Conservation (phyloP, 805 yeast genomes). For the Myxozyma melibiosi region DNA sequence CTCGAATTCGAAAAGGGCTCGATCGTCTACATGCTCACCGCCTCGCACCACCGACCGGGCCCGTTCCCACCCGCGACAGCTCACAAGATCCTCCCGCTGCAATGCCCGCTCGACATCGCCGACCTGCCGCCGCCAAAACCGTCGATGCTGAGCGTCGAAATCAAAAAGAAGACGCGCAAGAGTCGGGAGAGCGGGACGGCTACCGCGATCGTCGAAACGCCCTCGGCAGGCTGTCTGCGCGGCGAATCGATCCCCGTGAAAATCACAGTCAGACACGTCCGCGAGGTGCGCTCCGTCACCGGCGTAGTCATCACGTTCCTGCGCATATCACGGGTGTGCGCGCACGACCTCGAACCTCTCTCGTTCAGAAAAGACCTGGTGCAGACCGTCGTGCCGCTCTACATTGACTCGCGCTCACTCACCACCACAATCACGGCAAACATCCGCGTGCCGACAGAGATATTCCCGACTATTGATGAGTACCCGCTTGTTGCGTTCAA, state of each 20-base stretch:
- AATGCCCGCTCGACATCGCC: constrained; percentile 76
- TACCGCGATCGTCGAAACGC: constrained; percentile 47
- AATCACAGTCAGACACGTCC: constrained; percentile 66
- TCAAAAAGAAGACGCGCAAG: constrained; percentile 46
- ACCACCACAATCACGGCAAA: constrained; percentile 61
- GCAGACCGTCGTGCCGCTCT: constrained; percentile 75
- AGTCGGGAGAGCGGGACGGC: constrained; percentile 46
- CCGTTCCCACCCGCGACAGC: constrained; percentile 42
- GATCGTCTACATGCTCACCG: constrained; percentile 64
- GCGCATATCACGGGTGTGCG: constrained; percentile 71
- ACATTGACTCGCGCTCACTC: constrained; percentile 68
- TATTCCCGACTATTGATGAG: constrained; percentile 79
- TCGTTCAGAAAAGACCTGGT: constrained; percentile 81
- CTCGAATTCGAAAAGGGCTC: constrained; percentile 86
- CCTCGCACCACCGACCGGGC: constrained; percentile 41
- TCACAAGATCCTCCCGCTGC: constrained; percentile 60
- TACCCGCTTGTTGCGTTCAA: constrained; percentile 75
- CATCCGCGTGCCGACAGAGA: constrained; percentile 76
- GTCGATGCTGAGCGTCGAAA: constrained; percentile 62
- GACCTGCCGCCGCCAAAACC: constrained; percentile 66
- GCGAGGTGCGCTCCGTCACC: constrained; percentile 64
- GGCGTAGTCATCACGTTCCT: constrained; percentile 81
- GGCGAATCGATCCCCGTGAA: constrained; percentile 81
- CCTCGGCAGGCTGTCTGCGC: constrained; percentile 70
- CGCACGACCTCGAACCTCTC: constrained; percentile 55